Conservation (phyloP, 106 monocot genomes). For the Apostasia shenzhenica region DNA sequence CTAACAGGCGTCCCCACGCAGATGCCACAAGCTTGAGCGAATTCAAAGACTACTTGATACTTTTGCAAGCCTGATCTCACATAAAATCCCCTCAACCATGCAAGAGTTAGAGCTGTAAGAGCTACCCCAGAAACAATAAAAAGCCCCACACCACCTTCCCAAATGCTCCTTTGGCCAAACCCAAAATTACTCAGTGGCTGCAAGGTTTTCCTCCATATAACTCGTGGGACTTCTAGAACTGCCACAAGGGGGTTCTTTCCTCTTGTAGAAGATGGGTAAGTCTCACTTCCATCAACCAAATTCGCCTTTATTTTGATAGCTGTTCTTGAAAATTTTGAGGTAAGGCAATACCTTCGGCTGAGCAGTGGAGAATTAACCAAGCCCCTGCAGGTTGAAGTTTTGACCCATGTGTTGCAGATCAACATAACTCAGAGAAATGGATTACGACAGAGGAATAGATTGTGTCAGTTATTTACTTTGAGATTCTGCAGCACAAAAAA, state of each 20-base stretch:
- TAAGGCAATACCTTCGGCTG: not conserved
- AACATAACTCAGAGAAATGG: not conserved
- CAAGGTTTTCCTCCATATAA: constrained; percentile 45
- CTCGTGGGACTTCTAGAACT: constrained; percentile 9
- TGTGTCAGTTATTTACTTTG: not conserved
- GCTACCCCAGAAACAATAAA: constrained; percentile 53
- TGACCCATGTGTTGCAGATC: constrained; percentile 6
- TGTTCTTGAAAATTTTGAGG: constrained; percentile 4
- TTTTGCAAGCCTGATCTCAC: constrained; percentile 49
- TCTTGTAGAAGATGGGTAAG: not conserved
- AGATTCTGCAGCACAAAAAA: not conserved
- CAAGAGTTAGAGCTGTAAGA: constrained; percentile 40
- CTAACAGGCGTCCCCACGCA: constrained; percentile 65
- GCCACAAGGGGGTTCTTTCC: not conserved
- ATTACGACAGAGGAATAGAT: not conserved
- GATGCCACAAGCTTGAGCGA: constrained; percentile 65
- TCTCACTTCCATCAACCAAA: constrained; percentile 9
- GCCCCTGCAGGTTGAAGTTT: not conserved
- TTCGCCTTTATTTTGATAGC: constrained; percentile 13
- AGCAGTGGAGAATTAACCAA: constrained; percentile 3
- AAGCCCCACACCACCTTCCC: constrained; percentile 76
- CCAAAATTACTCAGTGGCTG: constrained; percentile 67
- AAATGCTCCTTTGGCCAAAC: constrained; percentile 60
- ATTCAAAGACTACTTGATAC: constrained; percentile 61
- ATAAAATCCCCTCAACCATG: constrained; percentile 58